phyloP scores from a whole-genome alignment of 495 filamentous ascomycete genomes.

The Cladorrhinum samala region DNA sequence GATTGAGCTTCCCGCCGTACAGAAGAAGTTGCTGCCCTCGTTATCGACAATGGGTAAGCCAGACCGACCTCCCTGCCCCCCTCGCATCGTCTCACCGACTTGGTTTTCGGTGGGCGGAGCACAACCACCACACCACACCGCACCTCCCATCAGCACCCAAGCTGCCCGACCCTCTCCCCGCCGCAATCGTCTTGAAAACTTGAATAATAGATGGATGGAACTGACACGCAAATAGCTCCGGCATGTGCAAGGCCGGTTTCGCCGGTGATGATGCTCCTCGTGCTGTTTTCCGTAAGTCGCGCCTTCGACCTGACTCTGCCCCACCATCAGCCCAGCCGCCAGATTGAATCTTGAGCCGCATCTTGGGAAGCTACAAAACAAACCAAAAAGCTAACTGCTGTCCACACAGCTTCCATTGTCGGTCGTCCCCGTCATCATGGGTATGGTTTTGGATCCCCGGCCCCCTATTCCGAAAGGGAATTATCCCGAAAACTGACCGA shows the following conservation, averaged over 20 bases:
- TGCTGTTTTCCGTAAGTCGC: constrained; percentile 98
- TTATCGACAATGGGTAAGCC: constrained; percentile 99
- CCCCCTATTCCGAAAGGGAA: background rate
- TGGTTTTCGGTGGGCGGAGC: constrained; percentile 14
- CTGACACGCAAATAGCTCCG: constrained; percentile 72
- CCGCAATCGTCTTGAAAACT: constrained; percentile 7
- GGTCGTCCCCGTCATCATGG: constrained; percentile 99
- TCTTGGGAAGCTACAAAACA: background rate
- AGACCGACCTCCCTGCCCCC: constrained; percentile 41
- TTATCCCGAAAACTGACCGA: constrained; percentile 15
- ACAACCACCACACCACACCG: constrained; percentile 12
- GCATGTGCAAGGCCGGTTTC: constrained; percentile 99
- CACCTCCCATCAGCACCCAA: constrained; percentile 6
- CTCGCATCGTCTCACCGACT: constrained; percentile 26
- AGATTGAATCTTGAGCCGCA: background rate
- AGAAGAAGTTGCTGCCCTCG: constrained; percentile 99
- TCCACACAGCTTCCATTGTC: constrained; percentile 83
- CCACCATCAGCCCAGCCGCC: constrained; percentile 7
- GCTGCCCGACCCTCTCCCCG: background rate
- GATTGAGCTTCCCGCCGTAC: constrained; percentile 42
- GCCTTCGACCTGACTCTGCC: constrained; percentile 7
- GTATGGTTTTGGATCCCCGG: constrained; percentile 51
- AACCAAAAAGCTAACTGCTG: constrained; percentile 14
- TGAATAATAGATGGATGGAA: constrained; percentile 12
- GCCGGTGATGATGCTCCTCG: constrained; percentile 99